phyloP scores from a whole-genome alignment of 331 rosid genomes.

The Acacia pycnantha region DNA sequence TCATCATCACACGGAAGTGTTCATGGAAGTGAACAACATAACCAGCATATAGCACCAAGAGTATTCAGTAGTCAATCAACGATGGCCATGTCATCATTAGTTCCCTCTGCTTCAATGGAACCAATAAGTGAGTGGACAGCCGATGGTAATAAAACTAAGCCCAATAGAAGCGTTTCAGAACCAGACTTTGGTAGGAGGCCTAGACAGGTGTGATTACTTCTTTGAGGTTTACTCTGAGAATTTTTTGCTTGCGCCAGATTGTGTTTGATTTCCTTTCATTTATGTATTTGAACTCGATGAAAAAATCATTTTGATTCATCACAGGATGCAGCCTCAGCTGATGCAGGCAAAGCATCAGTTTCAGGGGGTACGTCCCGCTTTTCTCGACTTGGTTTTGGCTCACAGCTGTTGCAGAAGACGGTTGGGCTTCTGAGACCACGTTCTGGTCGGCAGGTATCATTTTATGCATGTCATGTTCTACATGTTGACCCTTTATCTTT shows the following conservation, averaged over 20 bases:
- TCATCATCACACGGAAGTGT: slow-evolving; percentile 56
- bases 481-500: neutral
- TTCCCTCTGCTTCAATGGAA: slow-evolving; percentile 88
- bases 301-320: slow-evolving; percentile 40
- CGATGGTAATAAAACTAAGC: slow-evolving; percentile 48
- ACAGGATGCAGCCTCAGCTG: slow-evolving; percentile 50
- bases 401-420: slow-evolving; percentile 76
- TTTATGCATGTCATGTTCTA: neutral
- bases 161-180: slow-evolving; percentile 90
- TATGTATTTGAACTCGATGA: slow-evolving; percentile 7
- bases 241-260: neutral
- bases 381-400: slow-evolving; percentile 80
- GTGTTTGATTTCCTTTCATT: slow-evolving; percentile 22
- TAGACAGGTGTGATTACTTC: slow-evolving; percentile 61
- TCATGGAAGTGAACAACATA: slow-evolving; percentile 55
- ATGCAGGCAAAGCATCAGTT: slow-evolving; percentile 48
- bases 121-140: slow-evolving; percentile 71
- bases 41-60: slow-evolving; percentile 50
- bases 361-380: slow-evolving; percentile 67
- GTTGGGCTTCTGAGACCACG: slow-evolving; percentile 80
- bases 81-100: slow-evolving; percentile 88
- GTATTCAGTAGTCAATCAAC: slow-evolving; percentile 86
- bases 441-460: slow-evolving; percentile 68
- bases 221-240: neutral
- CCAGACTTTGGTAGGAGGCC: slow-evolving; percentile 93